These are phyloP conservation scores for Coemansia sp. DNA, from an alignment of 192 early-diverging fungal species.

Conservation along the genomic window DNA sequence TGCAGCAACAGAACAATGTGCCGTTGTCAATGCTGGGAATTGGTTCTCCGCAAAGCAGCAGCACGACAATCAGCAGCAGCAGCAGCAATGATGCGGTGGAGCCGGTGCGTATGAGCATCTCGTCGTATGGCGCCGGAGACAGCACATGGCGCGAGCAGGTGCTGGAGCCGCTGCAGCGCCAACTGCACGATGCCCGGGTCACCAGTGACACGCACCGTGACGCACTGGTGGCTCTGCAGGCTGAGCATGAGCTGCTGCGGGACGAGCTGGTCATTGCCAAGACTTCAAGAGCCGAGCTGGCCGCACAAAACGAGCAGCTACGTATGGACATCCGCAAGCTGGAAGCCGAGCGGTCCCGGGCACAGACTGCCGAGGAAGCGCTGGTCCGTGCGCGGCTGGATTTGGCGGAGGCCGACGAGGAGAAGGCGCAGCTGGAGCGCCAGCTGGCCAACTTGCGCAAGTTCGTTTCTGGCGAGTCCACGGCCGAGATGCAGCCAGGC, in stretches of 20 bases:
- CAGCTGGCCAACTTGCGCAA: slow-evolving; percentile 36
- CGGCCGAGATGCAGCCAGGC: neutral
- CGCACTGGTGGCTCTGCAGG: slow-evolving; percentile 38
- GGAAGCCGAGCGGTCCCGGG: slow-evolving; percentile 11
- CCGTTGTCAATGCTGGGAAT: slow-evolving; percentile 25
- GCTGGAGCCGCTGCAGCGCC: slow-evolving; percentile 43
- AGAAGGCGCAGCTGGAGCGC: slow-evolving; percentile 19
- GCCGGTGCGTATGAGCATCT: slow-evolving; percentile 2
- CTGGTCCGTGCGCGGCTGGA: slow-evolving; percentile 27
- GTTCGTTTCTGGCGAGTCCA: slow-evolving; percentile 16
- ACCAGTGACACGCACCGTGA: slow-evolving; percentile 43
- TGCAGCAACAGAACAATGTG: slow-evolving; percentile 32
- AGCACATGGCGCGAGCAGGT: slow-evolving; percentile 44
- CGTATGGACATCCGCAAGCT: slow-evolving; percentile 20
- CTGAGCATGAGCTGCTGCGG: slow-evolving; percentile 29
- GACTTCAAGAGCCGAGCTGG: slow-evolving; percentile 24
- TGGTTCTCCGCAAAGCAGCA: neutral
- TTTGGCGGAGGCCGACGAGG: slow-evolving; percentile 41
- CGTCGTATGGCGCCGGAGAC: slow-evolving; percentile 7
- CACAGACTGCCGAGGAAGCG: slow-evolving; percentile 16
- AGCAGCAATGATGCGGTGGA: neutral
- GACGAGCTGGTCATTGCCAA: slow-evolving; percentile 38
- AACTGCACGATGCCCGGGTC: slow-evolving; percentile 45
- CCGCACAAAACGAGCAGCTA: slow-evolving; percentile 45
- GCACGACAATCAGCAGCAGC: slow-evolving; percentile 1